These are phyloP conservation scores for Achlya hypogyna DNA, from an alignment of 352 stramenopile genomes.

Conservation along the genomic window DNA sequence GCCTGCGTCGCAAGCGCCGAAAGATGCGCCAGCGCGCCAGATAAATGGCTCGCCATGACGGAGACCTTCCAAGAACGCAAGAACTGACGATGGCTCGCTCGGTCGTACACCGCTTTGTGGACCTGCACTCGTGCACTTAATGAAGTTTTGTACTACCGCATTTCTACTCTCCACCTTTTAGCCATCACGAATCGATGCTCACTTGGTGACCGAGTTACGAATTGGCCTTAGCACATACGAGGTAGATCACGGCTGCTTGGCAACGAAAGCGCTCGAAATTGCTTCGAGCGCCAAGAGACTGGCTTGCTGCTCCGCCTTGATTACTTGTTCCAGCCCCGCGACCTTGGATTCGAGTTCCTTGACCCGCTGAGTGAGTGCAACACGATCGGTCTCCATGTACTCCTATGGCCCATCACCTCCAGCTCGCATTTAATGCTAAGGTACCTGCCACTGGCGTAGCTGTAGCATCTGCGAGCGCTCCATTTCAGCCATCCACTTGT, in stretches of 20 bases:
- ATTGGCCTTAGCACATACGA: background rate
- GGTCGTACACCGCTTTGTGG: too few relatives aligned
- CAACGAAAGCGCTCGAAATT: constrained; percentile 51
- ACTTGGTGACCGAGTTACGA: background rate
- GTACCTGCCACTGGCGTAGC: constrained; percentile 1
- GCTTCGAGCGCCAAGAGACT: constrained; percentile 56
- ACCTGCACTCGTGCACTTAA: too few relatives aligned
- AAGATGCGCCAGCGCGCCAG: constrained; percentile 99
- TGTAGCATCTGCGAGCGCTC: background rate
- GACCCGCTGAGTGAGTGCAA: constrained; percentile 45
- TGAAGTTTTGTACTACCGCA: too few relatives aligned
- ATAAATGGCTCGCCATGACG: constrained; percentile 83
- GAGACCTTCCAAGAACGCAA: background rate
- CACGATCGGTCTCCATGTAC: constrained; percentile 37
- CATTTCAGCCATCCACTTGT: constrained; percentile 14
- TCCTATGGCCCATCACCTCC: constrained; percentile 23
- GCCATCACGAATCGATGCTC: background rate
- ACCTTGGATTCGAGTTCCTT: constrained; percentile 43
- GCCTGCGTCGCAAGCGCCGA: constrained; percentile 95
- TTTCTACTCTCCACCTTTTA: too few relatives aligned
- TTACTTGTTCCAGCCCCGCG: constrained; percentile 37
- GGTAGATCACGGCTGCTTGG: background rate
- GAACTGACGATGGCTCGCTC: background rate
- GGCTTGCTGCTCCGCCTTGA: constrained; percentile 61
- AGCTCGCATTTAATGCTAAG: too few relatives aligned